Percentiles rank a stretch among this genome's conserved stretches.
phyloP scores from a whole-genome alignment of 371 early-diverging fungal genomes.

The Sporodiniella umbellata region DNA sequence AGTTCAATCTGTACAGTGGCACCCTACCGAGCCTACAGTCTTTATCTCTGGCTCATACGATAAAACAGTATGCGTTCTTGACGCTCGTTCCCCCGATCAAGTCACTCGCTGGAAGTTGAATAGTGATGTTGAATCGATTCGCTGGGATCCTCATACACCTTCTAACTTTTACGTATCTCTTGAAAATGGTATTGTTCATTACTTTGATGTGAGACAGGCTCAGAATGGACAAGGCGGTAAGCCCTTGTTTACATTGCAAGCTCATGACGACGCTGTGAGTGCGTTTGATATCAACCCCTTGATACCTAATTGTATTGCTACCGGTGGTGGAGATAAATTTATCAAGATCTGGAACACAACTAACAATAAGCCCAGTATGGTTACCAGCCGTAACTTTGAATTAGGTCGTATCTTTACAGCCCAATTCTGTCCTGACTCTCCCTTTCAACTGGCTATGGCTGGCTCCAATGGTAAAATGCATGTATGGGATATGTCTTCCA shows the following conservation, averaged over 20 bases:
- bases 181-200: constrained; percentile 87
- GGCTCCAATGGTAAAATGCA: constrained; percentile 86
- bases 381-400: constrained; percentile 78
- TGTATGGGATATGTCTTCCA: constrained; percentile 90
- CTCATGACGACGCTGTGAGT: constrained; percentile 88
- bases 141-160: constrained; percentile 85
- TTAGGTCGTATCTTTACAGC: constrained; percentile 86
- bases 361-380: constrained; percentile 71
- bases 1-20: constrained; percentile 88
- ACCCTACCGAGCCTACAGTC: constrained; percentile 82
- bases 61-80: constrained; percentile 77
- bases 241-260: constrained; percentile 85
- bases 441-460: constrained; percentile 78
- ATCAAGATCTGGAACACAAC: constrained; percentile 93
- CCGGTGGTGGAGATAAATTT: constrained; percentile 87
- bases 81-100: constrained; percentile 77
- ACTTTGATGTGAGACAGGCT: constrained; percentile 78
- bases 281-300: constrained; percentile 81
- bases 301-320: constrained; percentile 79
- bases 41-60: constrained; percentile 91
- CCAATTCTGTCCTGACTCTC: constrained; percentile 85
- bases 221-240: constrained; percentile 34
- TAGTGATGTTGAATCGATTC: constrained; percentile 87
- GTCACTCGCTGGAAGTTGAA: constrained; percentile 61
- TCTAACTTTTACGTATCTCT: constrained; percentile 76